Conservation (phyloP, 2,329 filamentous ascomycete genomes). For the Pseudocercospora musae region DNA sequence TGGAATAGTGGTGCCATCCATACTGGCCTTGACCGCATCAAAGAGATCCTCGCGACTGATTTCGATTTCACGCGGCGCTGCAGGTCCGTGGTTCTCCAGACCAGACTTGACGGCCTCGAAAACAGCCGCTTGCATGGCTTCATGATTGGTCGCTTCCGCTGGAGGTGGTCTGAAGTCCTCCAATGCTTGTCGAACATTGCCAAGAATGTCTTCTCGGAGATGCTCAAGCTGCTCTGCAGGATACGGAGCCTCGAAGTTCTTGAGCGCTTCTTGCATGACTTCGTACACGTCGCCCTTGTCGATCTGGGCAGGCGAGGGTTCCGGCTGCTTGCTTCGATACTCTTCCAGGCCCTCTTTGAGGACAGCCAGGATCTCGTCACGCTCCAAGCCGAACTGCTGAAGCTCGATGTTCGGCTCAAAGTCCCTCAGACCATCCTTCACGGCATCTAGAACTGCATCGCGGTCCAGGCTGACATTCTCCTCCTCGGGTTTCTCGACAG, state of each 20-base stretch:
- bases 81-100: conserved; percentile 47
- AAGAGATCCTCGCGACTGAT: conserved; percentile 53
- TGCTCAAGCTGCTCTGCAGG: conserved; percentile 62
- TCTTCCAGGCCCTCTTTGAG: conserved; percentile 81
- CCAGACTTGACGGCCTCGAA: conserved; percentile 58
- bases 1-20: conserved; percentile 53
- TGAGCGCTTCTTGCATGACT: conserved; percentile 80
- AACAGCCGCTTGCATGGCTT: conserved; percentile 54
- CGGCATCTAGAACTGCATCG: conserved; percentile 81
- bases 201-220: conserved; percentile 78
- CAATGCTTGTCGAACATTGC: conserved; percentile 79
- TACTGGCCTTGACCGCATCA: conserved; percentile 56
- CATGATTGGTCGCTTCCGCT: conserved; percentile 38
- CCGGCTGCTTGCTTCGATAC: conserved; percentile 56
- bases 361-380: conserved; percentile 84
- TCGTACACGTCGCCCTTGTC: conserved; percentile 81
- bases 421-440: conserved; percentile 87
- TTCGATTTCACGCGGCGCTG: conserved; percentile 43
- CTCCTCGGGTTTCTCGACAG: conserved; percentile 21
- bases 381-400: conserved; percentile 83
- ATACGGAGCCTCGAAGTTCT: conserved; percentile 69
- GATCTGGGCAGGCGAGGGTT: conserved; percentile 53
- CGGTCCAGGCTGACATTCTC: conserved; percentile 39
- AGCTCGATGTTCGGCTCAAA: conserved; percentile 93
- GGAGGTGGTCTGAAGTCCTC: conserved; percentile 67